Evolutionary conservation across 768 basidiomycete species (phyloP).

Genomic region (Kwoniella mangroviensis): DNA sequence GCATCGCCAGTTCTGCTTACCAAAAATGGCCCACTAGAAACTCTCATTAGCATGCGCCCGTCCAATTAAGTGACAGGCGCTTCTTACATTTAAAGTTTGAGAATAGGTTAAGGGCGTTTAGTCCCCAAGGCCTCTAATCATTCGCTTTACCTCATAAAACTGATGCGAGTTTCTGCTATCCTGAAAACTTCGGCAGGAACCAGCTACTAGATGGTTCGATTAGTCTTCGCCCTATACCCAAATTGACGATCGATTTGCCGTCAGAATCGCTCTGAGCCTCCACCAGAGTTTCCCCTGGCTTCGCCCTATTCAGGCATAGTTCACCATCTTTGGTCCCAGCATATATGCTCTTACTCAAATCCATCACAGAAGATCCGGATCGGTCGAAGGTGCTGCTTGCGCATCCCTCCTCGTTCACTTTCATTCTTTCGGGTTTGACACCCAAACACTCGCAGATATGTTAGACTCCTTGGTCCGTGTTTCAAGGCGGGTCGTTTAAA

Average conservation of each 20-base stretch:
- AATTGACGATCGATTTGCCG: constrained; percentile 95
- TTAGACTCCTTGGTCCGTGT: constrained; percentile 87
- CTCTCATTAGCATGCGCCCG: constrained; percentile 65
- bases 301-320: constrained; percentile 87
- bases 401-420: constrained; percentile 69
- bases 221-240: constrained; percentile 96
- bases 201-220: constrained; percentile 92
- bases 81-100: constrained; percentile 72
- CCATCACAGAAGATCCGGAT: constrained; percentile 74
- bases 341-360: constrained; percentile 79
- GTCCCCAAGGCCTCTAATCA: constrained; percentile 84
- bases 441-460: constrained; percentile 79
- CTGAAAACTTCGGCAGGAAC: constrained; percentile 82
- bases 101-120: constrained; percentile 85
- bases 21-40: constrained; percentile 64
- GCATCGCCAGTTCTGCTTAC: constrained; percentile 55
- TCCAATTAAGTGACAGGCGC: constrained; percentile 61
- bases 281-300: constrained; percentile 96
- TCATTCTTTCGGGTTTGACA: constrained; percentile 73
- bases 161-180: constrained; percentile 61
- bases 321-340: constrained; percentile 90
- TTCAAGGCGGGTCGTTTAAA: constrained; percentile 81
- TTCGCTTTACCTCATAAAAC: constrained; percentile 68
- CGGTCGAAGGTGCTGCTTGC: constrained; percentile 74
- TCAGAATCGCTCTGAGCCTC: constrained; percentile 95